These are phyloP conservation scores for Trapa incisa DNA, from an alignment of 345 rosid species.

Conservation along the genomic window DNA sequence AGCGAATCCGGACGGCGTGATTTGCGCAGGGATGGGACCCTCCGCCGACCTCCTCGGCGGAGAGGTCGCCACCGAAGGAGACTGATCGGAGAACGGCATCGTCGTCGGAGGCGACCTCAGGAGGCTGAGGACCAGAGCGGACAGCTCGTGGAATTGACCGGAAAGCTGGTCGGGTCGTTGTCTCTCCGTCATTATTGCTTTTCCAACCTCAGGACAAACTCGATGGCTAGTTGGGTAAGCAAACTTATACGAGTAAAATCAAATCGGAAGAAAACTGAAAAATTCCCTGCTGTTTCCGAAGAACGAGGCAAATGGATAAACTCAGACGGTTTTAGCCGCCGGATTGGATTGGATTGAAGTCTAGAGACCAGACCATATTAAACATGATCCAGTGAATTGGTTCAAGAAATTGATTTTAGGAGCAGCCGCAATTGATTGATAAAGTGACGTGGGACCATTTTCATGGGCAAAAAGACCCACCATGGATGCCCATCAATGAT, in stretches of 20 bases:
- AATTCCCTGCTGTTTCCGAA: not conserved
- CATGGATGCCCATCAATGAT: too few species aligned
- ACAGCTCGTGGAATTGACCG: slow-evolving; percentile 52
- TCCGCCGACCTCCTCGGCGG: slow-evolving; percentile 7
- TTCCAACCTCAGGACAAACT: too few species aligned
- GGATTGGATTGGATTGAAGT: too few species aligned
- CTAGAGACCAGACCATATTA: too few species aligned
- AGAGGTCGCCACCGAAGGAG: slow-evolving; percentile 9
- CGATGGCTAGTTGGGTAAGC: too few species aligned
- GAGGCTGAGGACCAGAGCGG: slow-evolving; percentile 50
- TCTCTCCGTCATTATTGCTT: slow-evolving; percentile 27
- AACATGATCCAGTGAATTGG: too few species aligned
- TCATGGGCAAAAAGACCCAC: too few species aligned
- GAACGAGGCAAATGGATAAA: slow-evolving; percentile 6
- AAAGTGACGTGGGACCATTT: too few species aligned
- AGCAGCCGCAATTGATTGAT: too few species aligned
- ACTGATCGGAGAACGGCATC: slow-evolving; percentile 28
- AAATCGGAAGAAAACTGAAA: not conserved
- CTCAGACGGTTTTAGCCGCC: not conserved
- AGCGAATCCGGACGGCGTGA: slow-evolving; percentile 72
- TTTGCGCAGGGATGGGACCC: slow-evolving; percentile 9
- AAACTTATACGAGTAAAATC: not conserved
- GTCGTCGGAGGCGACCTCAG: slow-evolving; percentile 63
- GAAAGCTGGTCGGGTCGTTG: slow-evolving; percentile 46
- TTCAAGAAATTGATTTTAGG: too few species aligned